phyloP scores from a whole-genome alignment of 768 basidiomycete species.

The Mycena vulgaris region DNA sequence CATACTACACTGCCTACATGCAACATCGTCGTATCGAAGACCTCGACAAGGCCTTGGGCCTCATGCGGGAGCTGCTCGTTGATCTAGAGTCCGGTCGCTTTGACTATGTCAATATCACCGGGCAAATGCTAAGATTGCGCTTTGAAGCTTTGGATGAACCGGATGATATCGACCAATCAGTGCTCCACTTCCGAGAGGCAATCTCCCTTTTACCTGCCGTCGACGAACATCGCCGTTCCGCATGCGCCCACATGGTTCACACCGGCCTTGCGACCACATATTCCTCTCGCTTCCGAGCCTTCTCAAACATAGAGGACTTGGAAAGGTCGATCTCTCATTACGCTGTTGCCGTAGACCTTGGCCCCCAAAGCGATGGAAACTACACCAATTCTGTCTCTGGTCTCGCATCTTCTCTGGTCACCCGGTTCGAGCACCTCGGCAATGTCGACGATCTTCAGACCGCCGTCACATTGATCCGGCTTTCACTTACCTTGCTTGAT shows the following conservation, averaged over 20 bases:
- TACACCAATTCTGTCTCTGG: conserved; percentile 10
- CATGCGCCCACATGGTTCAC: conserved; percentile 2
- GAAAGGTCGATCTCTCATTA: not conserved
- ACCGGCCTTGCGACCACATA: not conserved
- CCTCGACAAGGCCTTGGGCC: not conserved
- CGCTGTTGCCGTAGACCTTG: not conserved
- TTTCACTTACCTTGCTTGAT: no score
- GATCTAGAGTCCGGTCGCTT: not conserved
- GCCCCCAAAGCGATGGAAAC: conserved; percentile 6
- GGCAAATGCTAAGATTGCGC: not conserved
- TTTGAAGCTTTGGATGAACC: no score
- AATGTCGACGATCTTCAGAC: not conserved
- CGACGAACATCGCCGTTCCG: not conserved
- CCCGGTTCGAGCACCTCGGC: not conserved
- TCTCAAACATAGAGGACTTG: not conserved
- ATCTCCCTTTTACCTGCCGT: conserved; percentile 3
- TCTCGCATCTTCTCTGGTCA: not conserved
- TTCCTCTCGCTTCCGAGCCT: not conserved
- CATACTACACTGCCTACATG: not conserved
- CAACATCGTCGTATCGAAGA: not conserved
- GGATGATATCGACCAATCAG: not conserved
- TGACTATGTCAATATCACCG: not conserved
- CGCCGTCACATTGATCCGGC: no score
- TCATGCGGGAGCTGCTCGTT: not conserved
- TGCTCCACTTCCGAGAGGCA: not conserved